phyloP scores from a whole-genome alignment of 164 flowering plant species.

The Annona squamosa region DNA sequence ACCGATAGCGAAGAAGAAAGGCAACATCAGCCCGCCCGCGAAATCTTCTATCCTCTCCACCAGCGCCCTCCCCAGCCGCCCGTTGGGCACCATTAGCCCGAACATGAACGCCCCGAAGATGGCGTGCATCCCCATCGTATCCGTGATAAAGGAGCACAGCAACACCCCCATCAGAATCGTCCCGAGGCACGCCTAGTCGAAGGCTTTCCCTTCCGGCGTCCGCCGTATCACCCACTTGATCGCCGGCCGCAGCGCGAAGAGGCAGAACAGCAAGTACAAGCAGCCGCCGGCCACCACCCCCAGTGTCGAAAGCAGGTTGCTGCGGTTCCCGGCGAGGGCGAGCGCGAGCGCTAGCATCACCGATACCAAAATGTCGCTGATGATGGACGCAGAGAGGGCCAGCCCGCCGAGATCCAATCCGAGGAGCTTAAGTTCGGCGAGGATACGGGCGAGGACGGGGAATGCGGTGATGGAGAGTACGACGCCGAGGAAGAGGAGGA shows the following conservation, averaged over 20 bases:
- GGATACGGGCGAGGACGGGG: slow-evolving; percentile 26
- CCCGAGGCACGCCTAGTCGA: slow-evolving; percentile 24
- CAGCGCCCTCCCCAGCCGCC: slow-evolving; percentile 26
- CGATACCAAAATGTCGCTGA: slow-evolving; percentile 31
- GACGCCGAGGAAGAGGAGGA: slow-evolving; percentile 30
- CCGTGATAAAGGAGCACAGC: slow-evolving; percentile 34
- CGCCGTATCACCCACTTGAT: slow-evolving; percentile 23
- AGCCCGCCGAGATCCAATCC: slow-evolving; percentile 32
- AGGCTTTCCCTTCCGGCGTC: slow-evolving; percentile 25
- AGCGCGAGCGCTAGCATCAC: slow-evolving; percentile 24
- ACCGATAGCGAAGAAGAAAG: slow-evolving; percentile 29
- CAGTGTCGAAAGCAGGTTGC: slow-evolving; percentile 1
- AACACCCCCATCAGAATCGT: slow-evolving; percentile 32
- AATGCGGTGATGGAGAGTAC: slow-evolving; percentile 23
- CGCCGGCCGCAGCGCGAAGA: slow-evolving; percentile 26
- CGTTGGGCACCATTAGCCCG: slow-evolving; percentile 44
- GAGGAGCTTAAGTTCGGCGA: slow-evolving; percentile 31
- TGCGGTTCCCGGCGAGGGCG: slow-evolving; percentile 7
- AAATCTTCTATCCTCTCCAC: slow-evolving; percentile 44
- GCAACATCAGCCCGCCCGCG: slow-evolving; percentile 35
- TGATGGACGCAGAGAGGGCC: slow-evolving; percentile 22
- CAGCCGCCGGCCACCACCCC: slow-evolving; percentile 18
- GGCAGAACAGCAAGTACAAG: slow-evolving; percentile 18
- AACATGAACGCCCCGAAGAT: slow-evolving; percentile 45
- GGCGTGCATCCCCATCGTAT: slow-evolving; percentile 40